phyloP scores from a whole-genome alignment of 1,139 yeast species.

The Candida sp. region DNA sequence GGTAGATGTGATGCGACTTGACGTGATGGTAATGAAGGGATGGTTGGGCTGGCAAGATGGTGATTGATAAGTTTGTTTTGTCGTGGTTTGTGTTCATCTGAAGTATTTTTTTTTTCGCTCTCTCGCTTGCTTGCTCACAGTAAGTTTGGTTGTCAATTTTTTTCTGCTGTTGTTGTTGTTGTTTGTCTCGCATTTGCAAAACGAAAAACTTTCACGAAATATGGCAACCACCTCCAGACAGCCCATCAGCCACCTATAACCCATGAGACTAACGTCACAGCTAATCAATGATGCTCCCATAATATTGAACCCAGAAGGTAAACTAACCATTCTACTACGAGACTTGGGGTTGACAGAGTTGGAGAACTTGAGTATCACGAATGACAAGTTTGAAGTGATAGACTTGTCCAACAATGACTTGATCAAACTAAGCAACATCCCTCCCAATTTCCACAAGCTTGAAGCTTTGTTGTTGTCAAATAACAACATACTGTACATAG shows the following conservation, averaged over 20 bases:
- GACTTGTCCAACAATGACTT: conserved; percentile 75
- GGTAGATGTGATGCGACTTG: background rate
- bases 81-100: conserved; percentile 2
- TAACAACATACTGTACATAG: conserved; percentile 48
- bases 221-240: background rate
- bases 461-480: conserved; percentile 58
- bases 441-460: conserved; percentile 42
- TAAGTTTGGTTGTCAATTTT: background rate
- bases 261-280: conserved; percentile 44
- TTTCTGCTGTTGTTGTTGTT: background rate
- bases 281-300: conserved; percentile 34
- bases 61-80: background rate
- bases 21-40: background rate
- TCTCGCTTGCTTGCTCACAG: background rate
- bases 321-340: conserved; percentile 40
- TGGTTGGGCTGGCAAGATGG: background rate
- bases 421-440: conserved; percentile 55
- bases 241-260: no score
- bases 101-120: background rate
- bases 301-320: conserved; percentile 40
- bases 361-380: conserved; percentile 38
- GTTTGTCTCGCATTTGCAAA: no score
- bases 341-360: conserved; percentile 34
- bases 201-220: no score
- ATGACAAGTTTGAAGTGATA: conserved; percentile 50